These are phyloP conservation scores for Epichloe gansuensis DNA, from an alignment of 2,329 filamentous ascomycete species.

Conservation along the genomic window DNA sequence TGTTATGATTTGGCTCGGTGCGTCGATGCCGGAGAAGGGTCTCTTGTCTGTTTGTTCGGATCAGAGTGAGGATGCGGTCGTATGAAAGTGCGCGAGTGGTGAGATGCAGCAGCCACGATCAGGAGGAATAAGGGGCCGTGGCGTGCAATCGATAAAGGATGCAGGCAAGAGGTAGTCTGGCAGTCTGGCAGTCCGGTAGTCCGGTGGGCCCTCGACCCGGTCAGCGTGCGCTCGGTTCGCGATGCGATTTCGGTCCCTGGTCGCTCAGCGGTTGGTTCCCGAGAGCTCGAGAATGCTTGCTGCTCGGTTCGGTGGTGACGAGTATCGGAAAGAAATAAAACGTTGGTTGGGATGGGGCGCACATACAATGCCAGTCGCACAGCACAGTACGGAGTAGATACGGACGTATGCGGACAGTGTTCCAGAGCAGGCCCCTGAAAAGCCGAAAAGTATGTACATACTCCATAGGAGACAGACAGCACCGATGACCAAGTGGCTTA, in stretches of 20 bases:
- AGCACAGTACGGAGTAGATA: too few relatives aligned
- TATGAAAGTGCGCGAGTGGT: neutral
- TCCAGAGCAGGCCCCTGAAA: conserved; percentile 5
- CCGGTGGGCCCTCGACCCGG: too few relatives aligned
- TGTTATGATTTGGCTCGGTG: neutral
- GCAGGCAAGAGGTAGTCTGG: neutral
- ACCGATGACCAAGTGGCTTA: too few relatives aligned
- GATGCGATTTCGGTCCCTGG: neutral
- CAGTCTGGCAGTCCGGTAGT: too few relatives aligned
- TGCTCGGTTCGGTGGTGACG: neutral
- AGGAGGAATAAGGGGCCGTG: neutral
- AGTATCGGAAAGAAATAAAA: neutral
- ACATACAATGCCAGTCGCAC: too few relatives aligned
- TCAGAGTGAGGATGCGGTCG: neutral
- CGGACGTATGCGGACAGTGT: conserved; percentile 1
- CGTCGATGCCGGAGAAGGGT: neutral
- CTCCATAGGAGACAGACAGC: neutral
- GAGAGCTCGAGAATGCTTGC: neutral
- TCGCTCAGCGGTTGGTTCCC: neutral
- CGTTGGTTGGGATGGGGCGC: neutral
- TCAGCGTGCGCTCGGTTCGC: neutral
- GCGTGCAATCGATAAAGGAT: neutral
- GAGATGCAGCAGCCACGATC: neutral
- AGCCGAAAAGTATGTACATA: neutral
- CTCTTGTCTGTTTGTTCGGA: too few relatives aligned